These are phyloP conservation scores for Carex sylvatica DNA, from an alignment of 202 grass and related monocot genomes.

Conservation along the genomic window DNA sequence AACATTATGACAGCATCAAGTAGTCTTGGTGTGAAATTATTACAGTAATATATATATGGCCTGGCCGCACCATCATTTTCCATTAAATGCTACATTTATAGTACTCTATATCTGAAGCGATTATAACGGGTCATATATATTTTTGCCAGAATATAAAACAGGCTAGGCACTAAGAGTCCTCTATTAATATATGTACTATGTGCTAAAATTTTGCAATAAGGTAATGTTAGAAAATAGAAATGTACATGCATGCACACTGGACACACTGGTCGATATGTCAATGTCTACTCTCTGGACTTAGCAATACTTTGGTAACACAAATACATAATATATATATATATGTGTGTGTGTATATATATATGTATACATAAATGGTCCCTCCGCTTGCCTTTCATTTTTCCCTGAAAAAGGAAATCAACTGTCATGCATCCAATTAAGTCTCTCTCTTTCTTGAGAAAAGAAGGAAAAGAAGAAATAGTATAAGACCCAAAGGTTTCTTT, in stretches of 20 bases:
- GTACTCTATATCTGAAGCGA: too few relatives aligned
- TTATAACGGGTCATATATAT: too few relatives aligned
- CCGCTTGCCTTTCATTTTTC: constrained; percentile 13
- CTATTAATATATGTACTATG: too few relatives aligned
- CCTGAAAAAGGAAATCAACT: constrained; percentile 23
- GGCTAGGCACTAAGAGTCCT: too few relatives aligned
- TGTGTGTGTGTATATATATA: too few relatives aligned
- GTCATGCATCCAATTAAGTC: neutral
- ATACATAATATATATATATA: neutral
- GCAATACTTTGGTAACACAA: neutral
- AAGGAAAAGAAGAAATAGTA: constrained; percentile 15
- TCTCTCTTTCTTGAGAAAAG: neutral
- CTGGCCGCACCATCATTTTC: too few relatives aligned
- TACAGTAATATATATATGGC: too few relatives aligned
- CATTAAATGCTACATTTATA: too few relatives aligned
- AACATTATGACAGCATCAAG: neutral
- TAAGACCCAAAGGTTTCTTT: constrained; percentile 19
- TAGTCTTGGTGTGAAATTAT: neutral
- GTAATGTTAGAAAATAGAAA: too few relatives aligned
- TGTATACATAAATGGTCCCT: constrained; percentile 4
- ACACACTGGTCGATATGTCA: neutral
- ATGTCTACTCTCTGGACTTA: neutral
- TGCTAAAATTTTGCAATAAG: too few relatives aligned
- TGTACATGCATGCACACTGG: too few relatives aligned
- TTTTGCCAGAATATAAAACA: too few relatives aligned